Conservation (phyloP, 495 filamentous ascomycete species). For the Penicilliopsis zonata region DNA sequence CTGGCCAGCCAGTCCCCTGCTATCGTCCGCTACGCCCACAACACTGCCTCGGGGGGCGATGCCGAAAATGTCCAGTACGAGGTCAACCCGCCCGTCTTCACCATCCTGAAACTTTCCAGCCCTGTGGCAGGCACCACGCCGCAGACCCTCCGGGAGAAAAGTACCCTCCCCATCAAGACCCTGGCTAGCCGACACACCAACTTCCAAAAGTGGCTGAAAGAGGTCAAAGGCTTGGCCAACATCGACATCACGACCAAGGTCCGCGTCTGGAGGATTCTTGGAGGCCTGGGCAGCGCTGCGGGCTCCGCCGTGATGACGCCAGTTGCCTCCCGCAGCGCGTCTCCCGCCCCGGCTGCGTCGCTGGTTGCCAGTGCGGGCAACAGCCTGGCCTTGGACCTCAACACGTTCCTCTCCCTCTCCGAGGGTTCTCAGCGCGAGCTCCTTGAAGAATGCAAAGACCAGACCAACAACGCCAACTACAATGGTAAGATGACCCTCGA, state of each 20-base stretch:
- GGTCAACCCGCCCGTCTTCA: slow-evolving; percentile 74
- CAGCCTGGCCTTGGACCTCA: slow-evolving; percentile 60
- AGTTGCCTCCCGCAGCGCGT: slow-evolving; percentile 43
- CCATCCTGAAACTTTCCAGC: slow-evolving; percentile 65
- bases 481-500: slow-evolving; percentile 56
- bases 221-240: slow-evolving; percentile 50
- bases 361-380: slow-evolving; percentile 41
- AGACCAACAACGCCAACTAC: slow-evolving; percentile 63
- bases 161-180: slow-evolving; percentile 42
- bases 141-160: slow-evolving; percentile 47
- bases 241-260: slow-evolving; percentile 62
- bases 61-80: slow-evolving; percentile 67
- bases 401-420: slow-evolving; percentile 54
- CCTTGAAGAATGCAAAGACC: slow-evolving; percentile 53
- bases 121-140: slow-evolving; percentile 42
- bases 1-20: slow-evolving; percentile 54
- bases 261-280: slow-evolving; percentile 63
- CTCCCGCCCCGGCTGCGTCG: slow-evolving; percentile 30
- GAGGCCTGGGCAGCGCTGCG: slow-evolving; percentile 27
- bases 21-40: slow-evolving; percentile 66
- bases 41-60: slow-evolving; percentile 48
- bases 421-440: slow-evolving; percentile 58
- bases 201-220: slow-evolving; percentile 61
- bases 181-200: slow-evolving; percentile 55
- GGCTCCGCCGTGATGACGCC: slow-evolving; percentile 43